Evolutionary conservation across 495 filamentous ascomycete genomes (phyloP), one percentile per base, ranked within the genome.

Genomic region (Penicillium turbatum): DNA sequence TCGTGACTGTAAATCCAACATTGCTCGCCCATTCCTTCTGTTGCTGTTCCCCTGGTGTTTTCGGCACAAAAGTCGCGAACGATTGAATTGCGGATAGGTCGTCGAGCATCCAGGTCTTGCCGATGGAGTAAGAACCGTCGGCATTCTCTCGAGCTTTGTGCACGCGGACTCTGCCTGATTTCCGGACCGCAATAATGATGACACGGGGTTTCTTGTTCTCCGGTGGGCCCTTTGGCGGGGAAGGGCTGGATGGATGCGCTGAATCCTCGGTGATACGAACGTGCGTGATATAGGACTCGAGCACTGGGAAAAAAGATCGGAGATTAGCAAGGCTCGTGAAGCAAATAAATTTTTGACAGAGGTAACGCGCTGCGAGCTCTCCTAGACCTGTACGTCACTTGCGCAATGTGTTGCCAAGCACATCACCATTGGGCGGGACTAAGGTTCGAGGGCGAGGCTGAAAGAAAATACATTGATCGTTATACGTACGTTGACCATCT

Each of bases 221-320:
- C 13, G 79, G 73, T 11, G 81, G 71, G 6, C 83, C 80, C 21
- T 82, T 82, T 12, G 88, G 88, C 1, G 93, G 92, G 36, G 90
- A 82, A 42, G 92, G 92, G n/a, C 78, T 73, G 3, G 90, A 88
- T n/a, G 93, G 92, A 66, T 88, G 86, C 15, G 81, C 77, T 38
- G 82, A 82, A 75, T 90, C 95, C 73, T 98, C 93, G 39, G 79
- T 81, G 59, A 98, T 87, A 56, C 84, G 82, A 54, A 97, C 90
- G 67, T 98, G 93, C 7, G 92, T 98, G 57, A 98, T 98, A 75
- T 98, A 98, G 44, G 90, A 96, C 72, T 98, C 93, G 53, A 85
- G 77, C 56, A 88, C 91, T 95, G 62, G 27, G 50, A 24, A 21
- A 26, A 21, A 34, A 11, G 45, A 45, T 17, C 31, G 45, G 36